A percentile compares a stretch with the other conserved stretches of the same genome.
These are phyloP conservation scores for Blastocladiella britannica DNA, from an alignment of 192 early-diverging fungal genomes.

Conservation along the genomic window DNA sequence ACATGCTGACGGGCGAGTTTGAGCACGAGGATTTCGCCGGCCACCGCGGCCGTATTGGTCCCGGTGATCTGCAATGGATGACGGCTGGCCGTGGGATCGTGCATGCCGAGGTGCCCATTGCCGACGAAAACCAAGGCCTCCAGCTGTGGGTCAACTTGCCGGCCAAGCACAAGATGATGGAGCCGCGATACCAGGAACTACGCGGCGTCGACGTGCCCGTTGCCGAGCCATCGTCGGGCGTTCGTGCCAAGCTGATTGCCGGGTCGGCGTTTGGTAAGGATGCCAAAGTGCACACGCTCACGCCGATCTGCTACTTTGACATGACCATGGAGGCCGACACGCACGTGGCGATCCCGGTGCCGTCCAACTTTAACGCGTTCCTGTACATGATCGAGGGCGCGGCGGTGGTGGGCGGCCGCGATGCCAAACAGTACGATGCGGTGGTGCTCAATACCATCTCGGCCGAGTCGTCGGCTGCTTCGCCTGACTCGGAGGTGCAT, in stretches of 20 bases:
- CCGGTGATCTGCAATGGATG: slow-evolving; percentile 40
- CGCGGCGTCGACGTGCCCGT: slow-evolving; percentile 14
- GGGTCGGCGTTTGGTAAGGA: slow-evolving; percentile 11
- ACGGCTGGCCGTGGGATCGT: slow-evolving; percentile 44
- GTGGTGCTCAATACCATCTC: slow-evolving; percentile 9
- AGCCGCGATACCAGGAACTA: slow-evolving; percentile 22
- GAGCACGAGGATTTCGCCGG: slow-evolving; percentile 38
- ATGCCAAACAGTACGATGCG: slow-evolving; percentile 5
- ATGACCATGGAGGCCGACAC: slow-evolving; percentile 8
- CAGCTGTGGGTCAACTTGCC: slow-evolving; percentile 56
- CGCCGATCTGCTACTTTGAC: slow-evolving; percentile 15
- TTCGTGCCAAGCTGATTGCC: slow-evolving; percentile 10
- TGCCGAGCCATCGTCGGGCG: slow-evolving; percentile 4
- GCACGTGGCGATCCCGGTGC: slow-evolving; percentile 9
- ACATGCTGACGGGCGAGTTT: slow-evolving; percentile 31
- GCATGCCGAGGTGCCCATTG: slow-evolving; percentile 29
- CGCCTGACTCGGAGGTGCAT: slow-evolving; percentile 7
- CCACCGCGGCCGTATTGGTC: slow-evolving; percentile 25
- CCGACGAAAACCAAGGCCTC: slow-evolving; percentile 17
- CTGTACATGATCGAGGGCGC: slow-evolving; percentile 12
- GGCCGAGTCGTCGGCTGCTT: slow-evolving; percentile 10
- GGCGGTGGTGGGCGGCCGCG: slow-evolving; percentile 8
- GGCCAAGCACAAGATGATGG: slow-evolving; percentile 27
- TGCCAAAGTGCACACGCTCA: slow-evolving; percentile 7
- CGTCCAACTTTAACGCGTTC: slow-evolving; percentile 11